These are phyloP conservation scores for Claviceps quebecensis DNA, from an alignment of 2,329 filamentous ascomycete species.

Conservation along the genomic window DNA sequence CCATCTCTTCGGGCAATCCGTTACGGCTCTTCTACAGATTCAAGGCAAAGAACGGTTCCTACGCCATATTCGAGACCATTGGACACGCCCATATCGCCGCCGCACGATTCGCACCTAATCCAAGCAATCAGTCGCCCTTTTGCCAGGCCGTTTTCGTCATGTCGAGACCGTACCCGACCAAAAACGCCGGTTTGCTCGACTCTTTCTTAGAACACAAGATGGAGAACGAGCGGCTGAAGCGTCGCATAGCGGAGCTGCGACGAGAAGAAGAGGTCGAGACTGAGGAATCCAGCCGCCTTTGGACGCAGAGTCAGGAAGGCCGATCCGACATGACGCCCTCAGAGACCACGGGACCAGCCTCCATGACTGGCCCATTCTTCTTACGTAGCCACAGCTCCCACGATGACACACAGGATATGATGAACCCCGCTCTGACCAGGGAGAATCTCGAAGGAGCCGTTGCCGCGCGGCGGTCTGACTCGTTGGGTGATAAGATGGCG, in stretches of 20 bases:
- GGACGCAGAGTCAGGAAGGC: slow-evolving; percentile 43
- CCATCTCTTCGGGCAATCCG: slow-evolving; percentile 65
- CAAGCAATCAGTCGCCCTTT: slow-evolving; percentile 50
- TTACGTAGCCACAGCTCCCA: slow-evolving; percentile 16
- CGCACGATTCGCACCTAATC: slow-evolving; percentile 48
- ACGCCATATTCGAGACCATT: slow-evolving; percentile 76
- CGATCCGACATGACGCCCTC: slow-evolving; percentile 39
- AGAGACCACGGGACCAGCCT: slow-evolving; percentile 25
- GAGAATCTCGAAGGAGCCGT: slow-evolving; percentile 67
- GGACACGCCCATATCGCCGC: slow-evolving; percentile 79
- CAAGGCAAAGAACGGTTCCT: slow-evolving; percentile 56
- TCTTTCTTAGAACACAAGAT: slow-evolving; percentile 95
- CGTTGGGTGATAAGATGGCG: slow-evolving; percentile 72
- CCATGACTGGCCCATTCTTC: slow-evolving; percentile 17
- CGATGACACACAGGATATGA: slow-evolving; percentile 36
- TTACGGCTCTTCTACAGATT: slow-evolving; percentile 81
- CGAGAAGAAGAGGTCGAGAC: slow-evolving; percentile 73
- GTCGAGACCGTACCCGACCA: slow-evolving; percentile 78
- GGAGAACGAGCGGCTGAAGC: slow-evolving; percentile 76
- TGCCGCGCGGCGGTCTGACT: slow-evolving; percentile 54
- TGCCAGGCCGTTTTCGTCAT: slow-evolving; percentile 92
- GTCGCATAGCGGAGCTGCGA: slow-evolving; percentile 72
- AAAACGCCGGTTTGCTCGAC: slow-evolving; percentile 72
- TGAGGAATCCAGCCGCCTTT: slow-evolving; percentile 49
- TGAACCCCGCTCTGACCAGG: slow-evolving; percentile 58